Evolutionary conservation across 495 filamentous ascomycete species (phyloP), one percentile per base, ranked within the genome.

Genomic region (Neurospora intermedia): DNA sequence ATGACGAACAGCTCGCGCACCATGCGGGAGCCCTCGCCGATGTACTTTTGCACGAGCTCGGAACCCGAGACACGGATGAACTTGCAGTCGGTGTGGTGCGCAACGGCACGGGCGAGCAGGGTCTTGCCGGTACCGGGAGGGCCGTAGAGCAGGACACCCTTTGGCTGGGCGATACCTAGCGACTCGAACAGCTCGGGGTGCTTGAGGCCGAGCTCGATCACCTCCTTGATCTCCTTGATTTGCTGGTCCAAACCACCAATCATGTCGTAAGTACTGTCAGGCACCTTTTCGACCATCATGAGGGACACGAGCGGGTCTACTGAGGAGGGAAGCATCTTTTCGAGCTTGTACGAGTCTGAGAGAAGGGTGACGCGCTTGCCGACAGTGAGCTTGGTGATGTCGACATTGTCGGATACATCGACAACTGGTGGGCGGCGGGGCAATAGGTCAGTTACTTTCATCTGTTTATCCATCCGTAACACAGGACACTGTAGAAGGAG

Each of bases 231-330:
- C 83, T 99, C 96, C 86, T 99, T 98, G 85, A 99, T 98, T 79
- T 99, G 96, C 80, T 99, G 96, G 77, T 98, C 96, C 69, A 99
- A 87, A 74, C 96, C 96, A 82, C 96, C 96, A 78, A 99, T 99
- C 96, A 99, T 99, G 84, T 99, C 96, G 86, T 99, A 99, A 80
- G 96, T 99, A 85, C 94, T 97, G 85, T 99, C 96, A 39, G 96
- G 96, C 38, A 99, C 96, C 84, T 99, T 99, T 83, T 99, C 96
- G 62, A 99, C 96, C 96, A 99, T 98, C 96, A 99, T 99, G 78
- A 99, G 93, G n/a, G 96, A 98, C 43, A 99, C 96, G 69, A 99
- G 91, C 41, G 96, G 96, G 80, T 99, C 96, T 78, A 99, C 95
- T 71, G 95, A 96, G 73, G 94, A 97, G 27, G 96, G 96, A 13